Evolutionary conservation across 2,329 filamentous ascomycete species (phyloP).

Genomic region (Rasamsonia emersonii): DNA sequence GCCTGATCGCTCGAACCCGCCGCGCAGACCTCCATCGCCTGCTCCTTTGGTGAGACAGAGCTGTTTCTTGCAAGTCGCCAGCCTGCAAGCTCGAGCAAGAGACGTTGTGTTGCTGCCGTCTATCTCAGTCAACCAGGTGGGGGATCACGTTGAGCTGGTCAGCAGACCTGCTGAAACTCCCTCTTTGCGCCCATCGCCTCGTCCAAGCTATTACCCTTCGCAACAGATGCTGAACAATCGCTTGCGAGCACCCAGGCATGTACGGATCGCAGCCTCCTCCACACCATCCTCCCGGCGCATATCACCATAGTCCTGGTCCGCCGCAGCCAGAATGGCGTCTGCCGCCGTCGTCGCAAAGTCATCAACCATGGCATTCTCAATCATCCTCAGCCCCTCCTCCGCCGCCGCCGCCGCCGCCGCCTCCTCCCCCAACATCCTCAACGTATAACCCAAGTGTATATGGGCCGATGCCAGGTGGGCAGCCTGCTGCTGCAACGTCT

Average conservation of each 20-base stretch:
- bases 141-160: no score
- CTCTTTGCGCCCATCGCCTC: no score
- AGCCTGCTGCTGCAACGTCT: conserved; percentile 12
- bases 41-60: no score
- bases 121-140: no score
- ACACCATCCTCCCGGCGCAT: conserved; percentile 13
- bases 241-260: conserved; percentile 18
- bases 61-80: no score
- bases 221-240: conserved; percentile 1
- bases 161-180: no score
- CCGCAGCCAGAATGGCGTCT: conserved; percentile 33
- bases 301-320: conserved; percentile 14
- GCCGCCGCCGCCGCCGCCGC: conserved; percentile 12
- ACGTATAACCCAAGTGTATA: conserved; percentile 28
- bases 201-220: conserved; percentile 1
- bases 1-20: no score
- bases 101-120: no score
- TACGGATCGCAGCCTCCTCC: conserved; percentile 23
- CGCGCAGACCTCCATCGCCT: no score
- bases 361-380: conserved; percentile 15
- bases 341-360: conserved; percentile 13
- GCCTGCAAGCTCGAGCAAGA: no score
- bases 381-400: conserved; percentile 9
- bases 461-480: conserved; percentile 22
- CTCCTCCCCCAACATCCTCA: conserved; percentile 8